Base-by-base conservation (phyloP, 257 asterid genomes). In the Scutellaria baicalensis region DNA sequence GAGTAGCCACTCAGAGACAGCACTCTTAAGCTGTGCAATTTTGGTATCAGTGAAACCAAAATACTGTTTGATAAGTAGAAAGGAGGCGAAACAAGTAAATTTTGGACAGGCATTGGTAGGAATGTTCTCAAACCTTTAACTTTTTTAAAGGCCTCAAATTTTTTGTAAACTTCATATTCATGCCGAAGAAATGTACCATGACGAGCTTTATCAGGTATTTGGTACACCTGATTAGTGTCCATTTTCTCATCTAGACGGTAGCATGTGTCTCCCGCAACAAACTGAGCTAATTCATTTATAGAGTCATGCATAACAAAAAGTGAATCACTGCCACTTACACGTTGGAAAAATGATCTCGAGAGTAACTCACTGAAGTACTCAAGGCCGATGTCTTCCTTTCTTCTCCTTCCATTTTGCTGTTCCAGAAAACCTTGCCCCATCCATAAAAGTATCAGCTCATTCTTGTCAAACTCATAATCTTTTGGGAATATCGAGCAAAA, bases 381-480 rank as follows among this genome's bases (percentile, higher is more conserved):
- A 13, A 62, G 66, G 57, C 91, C 90, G 6, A 70, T 51, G 23
- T 73, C 85, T 72, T 84, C 90, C 70, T 78, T 82, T 3, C 27
- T 60, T 79, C 62, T 80, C 51, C 50, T 33, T 33, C 12, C 75
- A 38, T 66, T 70, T 47, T 67, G 54, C 58, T 68, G 69, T 50
- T 82, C 84, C 12, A 87, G 78, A 74, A 85, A 87, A 21, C 94
- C 91, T 77, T 84, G 89, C 8, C 84, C 89, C 83, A 85, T 85
- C 89, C 94, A 87, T 27, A 85, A 64, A 11, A 27, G 36, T 16
- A 86, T 84, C 33, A 86, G 79, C 81, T 83, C 85, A 5, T 65
- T 79, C 78, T 65, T 83, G 67, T 87, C 82, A 54, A 87, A 84
- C 76, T 78, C 82, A 54, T 87, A 85, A 64, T 84, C 91, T 82